Conservation (phyloP, 1,139 yeast genomes). For the Blastobotrys malaysiensis region DNA sequence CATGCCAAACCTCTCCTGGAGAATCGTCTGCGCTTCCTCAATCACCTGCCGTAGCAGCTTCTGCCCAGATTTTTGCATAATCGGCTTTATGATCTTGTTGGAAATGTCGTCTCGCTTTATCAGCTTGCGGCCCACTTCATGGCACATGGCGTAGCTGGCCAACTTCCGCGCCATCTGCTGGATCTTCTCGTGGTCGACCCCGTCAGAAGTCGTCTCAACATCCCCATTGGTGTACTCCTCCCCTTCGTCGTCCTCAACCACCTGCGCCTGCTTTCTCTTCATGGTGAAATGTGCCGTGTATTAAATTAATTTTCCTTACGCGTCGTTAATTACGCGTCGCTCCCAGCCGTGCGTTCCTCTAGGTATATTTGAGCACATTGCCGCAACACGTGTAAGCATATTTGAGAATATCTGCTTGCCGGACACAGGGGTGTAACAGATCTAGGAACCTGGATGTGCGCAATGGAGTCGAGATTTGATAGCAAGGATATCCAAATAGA, state of each 20-base stretch:
- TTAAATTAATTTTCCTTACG: neutral
- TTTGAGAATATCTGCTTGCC: neutral
- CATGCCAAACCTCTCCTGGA: slow-evolving; percentile 9
- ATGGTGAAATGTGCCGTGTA: neutral
- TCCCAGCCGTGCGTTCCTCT: neutral
- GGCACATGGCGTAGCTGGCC: slow-evolving; percentile 1
- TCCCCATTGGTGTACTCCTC: slow-evolving; percentile 2
- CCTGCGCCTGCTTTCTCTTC: neutral
- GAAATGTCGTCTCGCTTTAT: neutral
- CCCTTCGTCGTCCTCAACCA: neutral
- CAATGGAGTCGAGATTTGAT: too few species aligned
- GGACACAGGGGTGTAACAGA: too few species aligned
- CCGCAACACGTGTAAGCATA: neutral
- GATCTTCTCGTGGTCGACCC: neutral
- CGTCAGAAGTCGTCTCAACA: neutral
- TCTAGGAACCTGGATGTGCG: too few species aligned
- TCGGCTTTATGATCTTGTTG: slow-evolving; percentile 1
- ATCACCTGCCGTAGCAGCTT: neutral
- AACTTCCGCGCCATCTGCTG: neutral
- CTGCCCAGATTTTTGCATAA: neutral
- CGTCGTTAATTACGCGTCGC: neutral
- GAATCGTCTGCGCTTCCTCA: slow-evolving; percentile 2
- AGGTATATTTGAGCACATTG: too few species aligned
- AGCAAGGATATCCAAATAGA: too few species aligned
- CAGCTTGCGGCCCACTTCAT: neutral